A percentile compares a stretch with the other conserved stretches of the same genome.
Conservation (phyloP, 768 basidiomycete species). For the Guyanaporus albipodus region DNA sequence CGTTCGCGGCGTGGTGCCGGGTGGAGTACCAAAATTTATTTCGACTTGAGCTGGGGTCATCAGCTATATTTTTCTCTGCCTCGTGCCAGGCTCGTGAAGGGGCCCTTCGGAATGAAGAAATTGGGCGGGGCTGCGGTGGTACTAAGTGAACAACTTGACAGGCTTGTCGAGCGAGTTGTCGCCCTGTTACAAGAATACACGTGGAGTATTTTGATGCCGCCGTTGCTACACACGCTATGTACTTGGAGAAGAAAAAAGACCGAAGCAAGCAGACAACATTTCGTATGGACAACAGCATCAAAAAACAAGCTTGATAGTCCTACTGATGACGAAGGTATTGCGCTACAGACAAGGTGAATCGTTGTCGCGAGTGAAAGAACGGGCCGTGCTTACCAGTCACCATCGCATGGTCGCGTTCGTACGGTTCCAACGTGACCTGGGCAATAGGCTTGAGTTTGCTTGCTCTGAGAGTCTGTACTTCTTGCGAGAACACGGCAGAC, state of each 20-base stretch:
- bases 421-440: conserved; percentile 93
- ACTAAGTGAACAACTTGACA: too few species aligned
- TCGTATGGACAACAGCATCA: conserved; percentile 14
- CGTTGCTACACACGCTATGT: too few species aligned
- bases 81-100: conserved; percentile 7
- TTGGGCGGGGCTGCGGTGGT: background rate
- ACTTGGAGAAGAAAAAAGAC: background rate
- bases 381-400: conserved; percentile 57
- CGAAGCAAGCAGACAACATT: conserved; percentile 18
- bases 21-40: conserved; percentile 63
- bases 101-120: background rate
- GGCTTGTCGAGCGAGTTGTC: too few species aligned
- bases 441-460: conserved; percentile 89
- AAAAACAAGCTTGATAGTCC: too few species aligned
- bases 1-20: conserved; percentile 44
- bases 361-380: background rate
- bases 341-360: conserved; percentile 28
- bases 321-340: conserved; percentile 45
- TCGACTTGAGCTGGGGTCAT: conserved; percentile 66
- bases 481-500: conserved; percentile 82
- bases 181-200: too few species aligned
- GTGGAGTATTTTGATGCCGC: conserved; percentile 4
- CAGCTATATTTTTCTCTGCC: conserved; percentile 29
- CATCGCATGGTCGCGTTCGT: conserved; percentile 90
- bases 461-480: conserved; percentile 76